Evolutionary conservation across 2,329 filamentous ascomycete genomes (phyloP).

Genomic region (Aspergillus tanneri): DNA sequence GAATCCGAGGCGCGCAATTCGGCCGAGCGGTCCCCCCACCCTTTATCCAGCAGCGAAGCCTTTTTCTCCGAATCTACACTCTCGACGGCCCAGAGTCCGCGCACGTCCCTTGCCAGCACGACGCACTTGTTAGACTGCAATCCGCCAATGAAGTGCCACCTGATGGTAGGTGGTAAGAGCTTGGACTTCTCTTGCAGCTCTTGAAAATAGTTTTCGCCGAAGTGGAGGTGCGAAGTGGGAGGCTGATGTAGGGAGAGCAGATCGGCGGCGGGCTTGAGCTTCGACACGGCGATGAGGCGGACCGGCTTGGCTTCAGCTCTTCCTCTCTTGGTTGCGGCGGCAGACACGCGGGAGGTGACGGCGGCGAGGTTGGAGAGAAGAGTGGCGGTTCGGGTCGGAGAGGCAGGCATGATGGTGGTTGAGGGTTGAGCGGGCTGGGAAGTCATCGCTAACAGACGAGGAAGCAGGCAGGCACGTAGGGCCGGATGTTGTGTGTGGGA

Average conservation of each 20-base stretch:
- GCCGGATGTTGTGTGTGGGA: background rate
- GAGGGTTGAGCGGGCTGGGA: conserved; percentile 16
- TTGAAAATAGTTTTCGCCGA: conserved; percentile 95
- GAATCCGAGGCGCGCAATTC: conserved; percentile 36
- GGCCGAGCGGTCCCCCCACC: conserved; percentile 59
- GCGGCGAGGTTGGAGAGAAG: conserved; percentile 63
- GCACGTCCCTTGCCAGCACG: conserved; percentile 74
- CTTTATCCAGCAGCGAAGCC: conserved; percentile 74
- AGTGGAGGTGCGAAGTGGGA: conserved; percentile 66
- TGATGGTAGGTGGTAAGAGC: conserved; percentile 69
- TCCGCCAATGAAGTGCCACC: conserved; percentile 96
- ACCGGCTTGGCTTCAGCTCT: conserved; percentile 23
- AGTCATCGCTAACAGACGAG: conserved; percentile 6
- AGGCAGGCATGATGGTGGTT: conserved; percentile 52
- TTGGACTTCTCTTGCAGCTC: conserved; percentile 84
- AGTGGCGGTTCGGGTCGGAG: conserved; percentile 59
- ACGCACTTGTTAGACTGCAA: conserved; percentile 94
- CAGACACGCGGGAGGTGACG: conserved; percentile 59
- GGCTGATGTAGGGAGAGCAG: conserved; percentile 76
- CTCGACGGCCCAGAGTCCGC: conserved; percentile 87
- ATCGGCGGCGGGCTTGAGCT: conserved; percentile 90
- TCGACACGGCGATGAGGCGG: conserved; percentile 90
- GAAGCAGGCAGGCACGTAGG: background rate
- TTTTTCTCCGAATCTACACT: conserved; percentile 89
- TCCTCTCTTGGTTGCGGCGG: conserved; percentile 42